A percentile compares a stretch with the other conserved stretches of the same genome.
These are phyloP conservation scores for Leavenworthia alabamica DNA, from an alignment of 345 rosid species.

Conservation along the genomic window DNA sequence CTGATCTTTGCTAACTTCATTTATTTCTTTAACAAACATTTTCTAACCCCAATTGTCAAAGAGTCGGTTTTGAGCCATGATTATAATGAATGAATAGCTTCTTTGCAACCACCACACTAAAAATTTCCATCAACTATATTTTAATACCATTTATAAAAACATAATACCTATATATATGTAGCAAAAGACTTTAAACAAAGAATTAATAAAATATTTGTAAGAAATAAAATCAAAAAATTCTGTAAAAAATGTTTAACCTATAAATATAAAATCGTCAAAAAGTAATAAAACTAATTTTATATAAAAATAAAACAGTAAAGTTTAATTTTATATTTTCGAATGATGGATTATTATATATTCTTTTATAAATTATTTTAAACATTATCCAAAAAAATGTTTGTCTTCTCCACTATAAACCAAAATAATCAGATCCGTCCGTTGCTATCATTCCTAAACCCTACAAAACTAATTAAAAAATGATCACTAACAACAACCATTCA, in stretches of 20 bases:
- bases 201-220: too few relatives aligned
- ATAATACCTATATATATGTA: background rate
- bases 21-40: background rate
- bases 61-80: constrained; percentile 9
- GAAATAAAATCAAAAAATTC: too few relatives aligned
- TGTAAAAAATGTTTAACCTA: background rate
- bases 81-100: constrained; percentile 16
- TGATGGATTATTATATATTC: background rate
- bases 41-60: background rate
- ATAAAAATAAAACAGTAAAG: background rate
- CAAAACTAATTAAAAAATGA: background rate
- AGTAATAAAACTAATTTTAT: background rate
- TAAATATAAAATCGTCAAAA: background rate
- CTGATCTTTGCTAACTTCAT: background rate
- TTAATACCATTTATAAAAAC: background rate
- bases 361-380: background rate
- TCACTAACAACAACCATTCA: background rate
- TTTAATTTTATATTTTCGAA: background rate
- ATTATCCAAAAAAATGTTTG: background rate
- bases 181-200: background rate
- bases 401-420: background rate
- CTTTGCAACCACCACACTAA: constrained; percentile 21
- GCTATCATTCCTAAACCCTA: constrained; percentile 9
- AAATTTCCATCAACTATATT: background rate
- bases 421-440: constrained; percentile 3